phyloP scores from a whole-genome alignment of 2,329 filamentous ascomycete species.

The Aspergillus fischeri region DNA sequence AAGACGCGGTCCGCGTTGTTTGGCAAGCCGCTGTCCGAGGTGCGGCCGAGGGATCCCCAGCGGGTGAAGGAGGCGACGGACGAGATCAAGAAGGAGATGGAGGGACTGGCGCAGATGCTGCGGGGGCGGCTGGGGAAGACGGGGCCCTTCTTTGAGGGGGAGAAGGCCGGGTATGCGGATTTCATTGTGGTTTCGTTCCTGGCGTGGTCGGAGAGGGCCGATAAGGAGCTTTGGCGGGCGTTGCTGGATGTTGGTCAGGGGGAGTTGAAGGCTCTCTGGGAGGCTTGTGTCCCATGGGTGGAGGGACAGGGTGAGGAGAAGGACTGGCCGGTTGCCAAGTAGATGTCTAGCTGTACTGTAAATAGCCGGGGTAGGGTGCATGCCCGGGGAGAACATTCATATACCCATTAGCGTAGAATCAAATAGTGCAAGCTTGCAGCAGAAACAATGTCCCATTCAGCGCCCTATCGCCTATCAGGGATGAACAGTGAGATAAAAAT shows the following conservation, averaged over 20 bases:
- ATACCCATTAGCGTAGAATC: not conserved
- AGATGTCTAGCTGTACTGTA: not conserved
- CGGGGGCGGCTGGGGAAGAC: conserved; percentile 26
- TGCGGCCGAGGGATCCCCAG: conserved; percentile 22
- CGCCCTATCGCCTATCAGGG: conserved; percentile 15
- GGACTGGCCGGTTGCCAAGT: conserved; percentile 25
- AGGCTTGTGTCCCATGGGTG: conserved; percentile 28
- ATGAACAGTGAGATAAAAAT: conserved; percentile 27
- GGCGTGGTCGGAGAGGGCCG: conserved; percentile 23
- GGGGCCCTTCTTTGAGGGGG: conserved; percentile 33
- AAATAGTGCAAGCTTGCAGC: not conserved
- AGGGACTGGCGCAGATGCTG: conserved; percentile 22
- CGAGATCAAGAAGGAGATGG: conserved; percentile 16
- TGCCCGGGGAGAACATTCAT: too few species aligned
- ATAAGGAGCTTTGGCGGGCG: conserved; percentile 19
- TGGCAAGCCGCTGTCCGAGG: conserved; percentile 26
- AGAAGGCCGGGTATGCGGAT: conserved; percentile 29
- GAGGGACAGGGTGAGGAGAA: conserved; percentile 32
- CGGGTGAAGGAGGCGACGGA: conserved; percentile 17
- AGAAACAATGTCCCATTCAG: conserved; percentile 3
- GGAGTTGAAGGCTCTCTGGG: conserved; percentile 25
- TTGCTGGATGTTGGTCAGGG: conserved; percentile 25
- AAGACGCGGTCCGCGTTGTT: conserved; percentile 23
- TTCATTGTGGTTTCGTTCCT: conserved; percentile 21
- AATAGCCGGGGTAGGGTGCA: not conserved